Evolutionary conservation across 495 filamentous ascomycete genomes (phyloP).

Genomic region (Stereocaulon alpinum): DNA sequence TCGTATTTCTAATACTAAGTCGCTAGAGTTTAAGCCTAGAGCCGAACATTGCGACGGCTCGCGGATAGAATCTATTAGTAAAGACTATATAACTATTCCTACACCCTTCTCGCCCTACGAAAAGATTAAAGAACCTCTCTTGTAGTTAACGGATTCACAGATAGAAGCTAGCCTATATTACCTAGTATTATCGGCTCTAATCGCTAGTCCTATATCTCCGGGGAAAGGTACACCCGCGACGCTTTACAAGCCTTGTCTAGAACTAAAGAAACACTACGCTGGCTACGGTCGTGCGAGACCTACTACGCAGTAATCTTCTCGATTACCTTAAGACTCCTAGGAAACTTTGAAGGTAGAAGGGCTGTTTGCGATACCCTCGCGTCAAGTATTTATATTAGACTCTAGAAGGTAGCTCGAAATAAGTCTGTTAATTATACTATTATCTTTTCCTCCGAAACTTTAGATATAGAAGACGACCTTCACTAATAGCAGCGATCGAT

Average conservation of each 20-base stretch:
- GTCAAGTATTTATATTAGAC: no score
- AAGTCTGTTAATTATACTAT: no score
- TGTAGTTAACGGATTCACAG: slow-evolving; percentile 8
- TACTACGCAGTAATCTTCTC: no score
- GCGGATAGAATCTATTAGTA: no score
- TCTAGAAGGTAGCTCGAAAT: no score
- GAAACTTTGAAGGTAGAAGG: no score
- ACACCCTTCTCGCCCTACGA: neutral
- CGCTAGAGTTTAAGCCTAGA: no score
- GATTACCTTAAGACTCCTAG: no score
- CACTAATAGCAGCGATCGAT: slow-evolving; percentile 9
- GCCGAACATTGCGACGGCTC: no score
- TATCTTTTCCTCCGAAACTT: slow-evolving; percentile 5
- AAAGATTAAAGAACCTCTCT: slow-evolving; percentile 2
- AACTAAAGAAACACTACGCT: neutral
- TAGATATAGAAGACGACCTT: slow-evolving; percentile 9
- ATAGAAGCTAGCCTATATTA: slow-evolving; percentile 4
- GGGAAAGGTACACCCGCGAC: neutral
- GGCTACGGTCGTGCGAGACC: no score
- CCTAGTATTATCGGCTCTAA: neutral
- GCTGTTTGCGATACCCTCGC: no score
- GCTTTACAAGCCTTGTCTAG: neutral
- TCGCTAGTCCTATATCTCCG: slow-evolving; percentile 5
- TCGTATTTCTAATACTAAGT: no score
- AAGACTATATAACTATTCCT: neutral